Evolutionary conservation across 169 alveolate genomes (phyloP).

Genomic region (Amoebophrya sp.): DNA sequence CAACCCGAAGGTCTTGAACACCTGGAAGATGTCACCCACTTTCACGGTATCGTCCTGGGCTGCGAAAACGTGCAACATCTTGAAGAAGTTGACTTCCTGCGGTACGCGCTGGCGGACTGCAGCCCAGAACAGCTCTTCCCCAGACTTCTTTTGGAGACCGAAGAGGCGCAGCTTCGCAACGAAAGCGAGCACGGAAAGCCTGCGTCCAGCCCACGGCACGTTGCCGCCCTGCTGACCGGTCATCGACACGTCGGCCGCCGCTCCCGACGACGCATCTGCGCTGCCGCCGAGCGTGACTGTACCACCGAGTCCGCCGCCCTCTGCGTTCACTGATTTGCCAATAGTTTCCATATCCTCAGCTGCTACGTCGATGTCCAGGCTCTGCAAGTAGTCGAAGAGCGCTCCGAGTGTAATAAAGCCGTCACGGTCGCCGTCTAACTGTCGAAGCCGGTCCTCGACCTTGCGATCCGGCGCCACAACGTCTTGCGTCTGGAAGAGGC

Average conservation of each 20-base stretch:
- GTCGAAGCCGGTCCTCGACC: background rate
- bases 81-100: background rate
- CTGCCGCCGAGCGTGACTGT: too few relatives aligned
- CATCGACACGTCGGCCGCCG: too few relatives aligned
- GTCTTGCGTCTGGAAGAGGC: background rate
- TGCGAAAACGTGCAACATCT: background rate
- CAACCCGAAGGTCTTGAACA: conserved; percentile 9
- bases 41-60: background rate
- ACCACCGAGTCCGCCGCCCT: background rate
- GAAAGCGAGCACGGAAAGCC: background rate
- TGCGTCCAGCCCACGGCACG: too few relatives aligned
- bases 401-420: background rate
- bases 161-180: background rate
- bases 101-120: background rate
- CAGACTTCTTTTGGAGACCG: background rate
- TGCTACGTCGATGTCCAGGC: background rate
- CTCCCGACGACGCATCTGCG: too few relatives aligned
- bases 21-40: conserved; percentile 18
- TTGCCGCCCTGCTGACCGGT: too few relatives aligned
- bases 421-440: background rate
- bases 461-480: background rate
- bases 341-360: background rate
- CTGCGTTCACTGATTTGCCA: background rate
- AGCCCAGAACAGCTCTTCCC: background rate
- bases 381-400: background rate